These are phyloP conservation scores for Penicillium taxi DNA, from an alignment of 495 filamentous ascomycete genomes.

Conservation along the genomic window DNA sequence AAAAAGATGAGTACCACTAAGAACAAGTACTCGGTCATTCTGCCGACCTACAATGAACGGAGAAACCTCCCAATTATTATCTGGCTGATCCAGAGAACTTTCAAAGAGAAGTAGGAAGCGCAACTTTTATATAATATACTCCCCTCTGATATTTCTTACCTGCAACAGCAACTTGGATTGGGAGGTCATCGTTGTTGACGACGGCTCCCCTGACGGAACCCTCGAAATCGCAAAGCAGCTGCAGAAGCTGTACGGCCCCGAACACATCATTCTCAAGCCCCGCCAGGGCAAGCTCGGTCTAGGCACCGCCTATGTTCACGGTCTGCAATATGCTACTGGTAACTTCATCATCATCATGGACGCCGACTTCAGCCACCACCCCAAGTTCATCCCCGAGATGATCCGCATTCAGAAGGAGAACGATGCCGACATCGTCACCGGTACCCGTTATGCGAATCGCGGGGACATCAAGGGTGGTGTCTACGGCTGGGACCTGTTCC, in stretches of 20 bases:
- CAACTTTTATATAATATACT: too few relatives aligned
- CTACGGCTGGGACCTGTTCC: slow-evolving; percentile 94
- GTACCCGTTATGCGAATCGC: slow-evolving; percentile 77
- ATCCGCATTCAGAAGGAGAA: slow-evolving; percentile 59
- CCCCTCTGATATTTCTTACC: slow-evolving; percentile 1
- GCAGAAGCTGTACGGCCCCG: slow-evolving; percentile 64
- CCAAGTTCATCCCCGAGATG: slow-evolving; percentile 91
- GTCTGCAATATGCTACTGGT: slow-evolving; percentile 74
- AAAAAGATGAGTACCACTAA: slow-evolving; percentile 38
- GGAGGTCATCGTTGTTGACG: slow-evolving; percentile 96
- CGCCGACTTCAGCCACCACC: slow-evolving; percentile 97
- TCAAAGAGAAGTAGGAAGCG: slow-evolving; percentile 56
- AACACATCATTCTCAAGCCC: slow-evolving; percentile 73
- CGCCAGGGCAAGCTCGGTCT: slow-evolving; percentile 92
- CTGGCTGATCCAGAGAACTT: slow-evolving; percentile 86
- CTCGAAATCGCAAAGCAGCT: slow-evolving; percentile 85
- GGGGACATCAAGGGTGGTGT: slow-evolving; percentile 67
- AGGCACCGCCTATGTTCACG: slow-evolving; percentile 95
- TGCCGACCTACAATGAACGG: slow-evolving; percentile 98
- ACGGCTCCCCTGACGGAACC: slow-evolving; percentile 93
- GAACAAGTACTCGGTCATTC: slow-evolving; percentile 91
- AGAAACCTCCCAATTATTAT: slow-evolving; percentile 91
- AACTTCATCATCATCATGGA: slow-evolving; percentile 99
- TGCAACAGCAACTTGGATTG: slow-evolving; percentile 75
- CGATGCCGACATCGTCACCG: slow-evolving; percentile 92